Conservation (phyloP, 139 green algal species). For the Chara braunii region DNA sequence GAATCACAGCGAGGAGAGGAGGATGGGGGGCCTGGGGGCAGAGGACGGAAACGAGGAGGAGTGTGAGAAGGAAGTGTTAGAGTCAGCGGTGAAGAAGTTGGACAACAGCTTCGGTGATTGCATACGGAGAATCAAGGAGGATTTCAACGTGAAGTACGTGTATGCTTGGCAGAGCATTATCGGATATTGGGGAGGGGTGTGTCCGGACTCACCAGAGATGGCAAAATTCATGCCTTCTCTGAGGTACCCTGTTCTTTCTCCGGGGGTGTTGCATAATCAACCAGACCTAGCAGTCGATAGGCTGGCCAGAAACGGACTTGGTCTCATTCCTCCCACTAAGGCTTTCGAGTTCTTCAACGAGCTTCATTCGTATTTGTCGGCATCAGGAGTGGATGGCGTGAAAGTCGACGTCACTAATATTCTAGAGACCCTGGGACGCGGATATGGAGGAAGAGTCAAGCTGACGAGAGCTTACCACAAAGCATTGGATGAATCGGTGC, state of each 20-base stretch:
- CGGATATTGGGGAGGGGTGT: conserved; percentile 86
- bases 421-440: conserved; percentile 48
- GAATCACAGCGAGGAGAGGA: too few species aligned
- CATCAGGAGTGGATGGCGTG: conserved; percentile 76
- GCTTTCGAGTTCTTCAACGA: conserved; percentile 64
- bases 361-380: conserved; percentile 79
- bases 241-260: conserved; percentile 31
- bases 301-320: conserved; percentile 55
- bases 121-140: conserved; percentile 18
- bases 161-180: conserved; percentile 92
- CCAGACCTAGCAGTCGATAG: conserved; percentile 69
- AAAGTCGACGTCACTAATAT: conserved; percentile 67
- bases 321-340: conserved; percentile 48
- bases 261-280: conserved; percentile 66
- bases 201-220: conserved; percentile 41
- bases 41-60: too few species aligned
- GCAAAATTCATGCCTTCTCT: conserved; percentile 21
- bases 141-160: conserved; percentile 48
- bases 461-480: conserved; percentile 34
- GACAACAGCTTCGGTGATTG: conserved; percentile 15
- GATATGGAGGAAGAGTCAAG: conserved; percentile 56
- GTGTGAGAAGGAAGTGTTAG: too few species aligned
- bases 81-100: too few species aligned
- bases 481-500: conserved; percentile 59
- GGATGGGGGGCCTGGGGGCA: too few species aligned